Evolutionary conservation across 352 stramenopile species (phyloP), one percentile per base, ranked within the genome.

Genomic region (Phytophthora pluvialis): DNA sequence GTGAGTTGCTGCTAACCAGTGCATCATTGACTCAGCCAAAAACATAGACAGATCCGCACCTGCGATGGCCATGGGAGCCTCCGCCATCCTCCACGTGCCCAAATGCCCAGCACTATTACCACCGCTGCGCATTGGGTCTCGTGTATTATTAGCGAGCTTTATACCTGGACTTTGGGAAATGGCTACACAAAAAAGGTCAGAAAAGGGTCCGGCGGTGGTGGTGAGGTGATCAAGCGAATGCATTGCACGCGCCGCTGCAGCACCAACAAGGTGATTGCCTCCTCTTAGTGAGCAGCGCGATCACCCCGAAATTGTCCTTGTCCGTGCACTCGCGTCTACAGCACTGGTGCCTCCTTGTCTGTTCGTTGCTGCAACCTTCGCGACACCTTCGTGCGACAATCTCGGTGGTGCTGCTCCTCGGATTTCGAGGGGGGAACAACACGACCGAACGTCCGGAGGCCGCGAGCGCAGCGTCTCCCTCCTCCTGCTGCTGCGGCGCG

Each of bases 361-460:
- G 21, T 6, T 32, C 11, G 21, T 53, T 49, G 39, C 13, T 31
- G 46, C 57, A 40, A 59, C 48, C 39, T 65, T 65, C 48, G 10
- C 32, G 44, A 36, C 9, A 66, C 58, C 26, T 59, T 47, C 18
- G 11, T 15, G 16, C 53, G 32, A 61, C 53, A 29, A 25, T 33
- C n/a, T 18, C 18, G 25, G 43, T 65, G 47, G 45, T 51, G 40
- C 51, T 28, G 26, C 35, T 57, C 4, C 33, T 55, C 49, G 28
- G 38, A 47, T 65, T 59, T 25, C 44, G 39, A 70, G 45, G 60
- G 65, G 58, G 65, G 65, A 70, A 70, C 58, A 65, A 63, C 33
- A 50, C 40, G 18, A 50, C 15, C 48, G 35, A 40, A 60, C 55
- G 38, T 54, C 28, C 16, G 35, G 40, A 54, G 21, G 35, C 50